Percentiles rank a stretch among this genome's conserved stretches.
Evolutionary conservation across 352 stramenopile genomes (phyloP).

Genomic region (Phytophthora tentaculata): DNA sequence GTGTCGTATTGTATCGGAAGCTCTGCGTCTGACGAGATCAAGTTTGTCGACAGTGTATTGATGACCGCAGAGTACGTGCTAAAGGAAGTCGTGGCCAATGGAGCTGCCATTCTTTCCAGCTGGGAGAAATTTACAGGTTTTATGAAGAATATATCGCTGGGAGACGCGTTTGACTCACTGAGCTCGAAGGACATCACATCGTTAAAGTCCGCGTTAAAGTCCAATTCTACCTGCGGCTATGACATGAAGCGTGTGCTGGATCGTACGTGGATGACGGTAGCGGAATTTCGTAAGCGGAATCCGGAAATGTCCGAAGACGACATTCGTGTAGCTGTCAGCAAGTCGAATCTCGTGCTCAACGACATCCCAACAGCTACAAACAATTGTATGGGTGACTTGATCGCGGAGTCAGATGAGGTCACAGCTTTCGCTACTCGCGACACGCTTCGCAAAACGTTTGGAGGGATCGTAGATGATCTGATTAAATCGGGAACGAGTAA

Average conservation of each 20-base stretch:
- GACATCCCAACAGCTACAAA: constrained; percentile 48
- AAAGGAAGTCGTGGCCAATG: constrained; percentile 36
- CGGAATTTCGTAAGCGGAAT: constrained; percentile 22
- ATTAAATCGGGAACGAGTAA: constrained; percentile 39
- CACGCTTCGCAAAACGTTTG: constrained; percentile 46
- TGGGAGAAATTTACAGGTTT: constrained; percentile 30
- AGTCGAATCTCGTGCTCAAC: constrained; percentile 48
- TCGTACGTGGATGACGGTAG: constrained; percentile 33
- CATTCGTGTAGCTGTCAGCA: constrained; percentile 28
- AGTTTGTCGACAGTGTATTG: constrained; percentile 37
- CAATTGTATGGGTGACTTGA: constrained; percentile 40
- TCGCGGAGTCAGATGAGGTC: constrained; percentile 20
- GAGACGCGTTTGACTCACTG: constrained; percentile 21
- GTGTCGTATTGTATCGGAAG: constrained; percentile 41
- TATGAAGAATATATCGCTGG: constrained; percentile 30
- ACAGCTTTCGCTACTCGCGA: constrained; percentile 38
- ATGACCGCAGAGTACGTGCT: constrained; percentile 34
- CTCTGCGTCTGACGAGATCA: constrained; percentile 26
- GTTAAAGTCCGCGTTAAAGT: constrained; percentile 24
- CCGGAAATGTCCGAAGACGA: constrained; percentile 26
- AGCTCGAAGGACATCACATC: constrained; percentile 20
- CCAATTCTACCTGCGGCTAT: constrained; percentile 28
- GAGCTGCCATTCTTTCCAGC: constrained; percentile 32
- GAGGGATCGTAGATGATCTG: constrained; percentile 46
- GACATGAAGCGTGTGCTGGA: constrained; percentile 35